phyloP scores from a whole-genome alignment of 1,284 basidiomycete genomes.

The Cutaneotrichosporon cutaneum region DNA sequence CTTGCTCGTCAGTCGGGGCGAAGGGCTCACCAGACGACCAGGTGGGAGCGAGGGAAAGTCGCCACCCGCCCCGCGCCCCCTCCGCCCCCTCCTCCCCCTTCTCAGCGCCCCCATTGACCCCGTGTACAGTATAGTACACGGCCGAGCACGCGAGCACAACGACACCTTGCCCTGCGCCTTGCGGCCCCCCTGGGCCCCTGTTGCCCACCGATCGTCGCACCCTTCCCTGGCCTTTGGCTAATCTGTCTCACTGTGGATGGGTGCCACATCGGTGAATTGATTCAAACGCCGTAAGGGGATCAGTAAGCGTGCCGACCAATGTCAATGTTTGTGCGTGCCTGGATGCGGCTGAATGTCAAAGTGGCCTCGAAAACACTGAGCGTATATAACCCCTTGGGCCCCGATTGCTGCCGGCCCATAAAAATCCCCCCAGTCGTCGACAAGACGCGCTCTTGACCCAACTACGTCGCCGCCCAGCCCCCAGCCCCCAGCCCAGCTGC shows the following conservation, averaged over 20 bases:
- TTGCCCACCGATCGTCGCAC: too few relatives aligned
- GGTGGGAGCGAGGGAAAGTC: too few relatives aligned
- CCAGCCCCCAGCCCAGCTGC: too few relatives aligned
- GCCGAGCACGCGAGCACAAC: too few relatives aligned
- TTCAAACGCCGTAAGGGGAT: neutral
- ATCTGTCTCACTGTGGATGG: neutral
- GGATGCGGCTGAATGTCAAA: neutral
- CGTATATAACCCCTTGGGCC: conserved; percentile 12
- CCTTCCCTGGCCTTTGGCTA: too few relatives aligned
- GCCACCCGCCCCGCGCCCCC: too few relatives aligned
- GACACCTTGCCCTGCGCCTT: too few relatives aligned
- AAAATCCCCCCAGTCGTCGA: conserved; percentile 9
- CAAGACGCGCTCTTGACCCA: neutral
- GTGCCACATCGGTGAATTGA: neutral
- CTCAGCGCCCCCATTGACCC: too few relatives aligned
- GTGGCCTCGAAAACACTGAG: neutral
- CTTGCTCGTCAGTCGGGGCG: neutral
- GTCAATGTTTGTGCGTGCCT: conserved; percentile 2
- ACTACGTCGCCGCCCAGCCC: neutral
- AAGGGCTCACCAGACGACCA: neutral
- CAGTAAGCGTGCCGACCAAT: neutral
- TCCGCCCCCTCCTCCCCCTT: too few relatives aligned
- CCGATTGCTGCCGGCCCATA: conserved; percentile 15
- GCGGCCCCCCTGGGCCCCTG: too few relatives aligned
- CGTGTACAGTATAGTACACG: too few relatives aligned